Conservation (phyloP, 2,329 filamentous ascomycete species). For the Ampelomyces quisqualis region DNA sequence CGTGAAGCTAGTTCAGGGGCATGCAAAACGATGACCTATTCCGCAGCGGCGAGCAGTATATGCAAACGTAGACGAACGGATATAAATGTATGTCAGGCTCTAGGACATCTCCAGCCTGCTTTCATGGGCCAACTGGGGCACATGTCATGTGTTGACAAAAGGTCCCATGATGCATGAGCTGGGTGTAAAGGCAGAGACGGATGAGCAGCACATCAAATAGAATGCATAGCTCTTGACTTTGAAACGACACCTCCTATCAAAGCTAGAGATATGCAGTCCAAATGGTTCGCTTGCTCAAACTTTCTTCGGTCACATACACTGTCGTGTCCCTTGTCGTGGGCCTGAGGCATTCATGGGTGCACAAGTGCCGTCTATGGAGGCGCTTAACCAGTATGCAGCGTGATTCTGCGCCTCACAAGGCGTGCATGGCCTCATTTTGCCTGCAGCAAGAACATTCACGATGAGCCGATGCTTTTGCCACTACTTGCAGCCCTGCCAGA, state of each 20-base stretch:
- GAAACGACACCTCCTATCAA: conserved; percentile 7
- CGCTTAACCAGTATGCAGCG: neutral
- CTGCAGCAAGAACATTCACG: neutral
- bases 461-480: neutral
- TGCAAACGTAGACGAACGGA: no score
- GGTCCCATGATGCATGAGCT: neutral
- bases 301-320: neutral
- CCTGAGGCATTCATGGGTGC: no score
- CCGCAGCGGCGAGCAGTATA: no score
- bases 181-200: neutral
- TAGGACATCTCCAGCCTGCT: no score
- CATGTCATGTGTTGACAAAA: no score
- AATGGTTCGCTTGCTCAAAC: neutral
- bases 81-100: no score
- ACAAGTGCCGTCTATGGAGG: neutral
- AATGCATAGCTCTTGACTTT: conserved; percentile 6
- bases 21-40: neutral
- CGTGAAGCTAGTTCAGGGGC: neutral
- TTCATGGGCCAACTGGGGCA: no score
- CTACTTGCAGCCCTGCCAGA: neutral
- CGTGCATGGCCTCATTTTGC: neutral
- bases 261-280: conserved; percentile 1
- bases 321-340: no score
- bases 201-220: neutral
- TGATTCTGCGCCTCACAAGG: neutral